Base-by-base conservation (phyloP, 2,329 filamentous ascomycete species). In the Penicillium sp. region DNA sequence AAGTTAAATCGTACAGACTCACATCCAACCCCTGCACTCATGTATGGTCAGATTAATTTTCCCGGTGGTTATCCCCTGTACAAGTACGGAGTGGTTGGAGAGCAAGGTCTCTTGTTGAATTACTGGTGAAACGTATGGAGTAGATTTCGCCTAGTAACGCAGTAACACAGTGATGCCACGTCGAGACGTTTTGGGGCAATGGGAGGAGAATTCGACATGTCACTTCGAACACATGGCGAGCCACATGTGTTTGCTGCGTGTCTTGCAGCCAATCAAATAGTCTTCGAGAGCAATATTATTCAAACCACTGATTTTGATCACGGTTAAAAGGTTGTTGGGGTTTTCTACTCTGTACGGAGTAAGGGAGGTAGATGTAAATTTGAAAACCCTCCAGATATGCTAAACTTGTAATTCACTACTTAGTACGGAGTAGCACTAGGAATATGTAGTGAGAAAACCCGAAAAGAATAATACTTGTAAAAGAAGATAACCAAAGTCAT, bases 171-270 rank as follows among this genome's bases (percentile, higher is more conserved):
- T 21, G 7, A 21, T 16, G 8, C 16, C n/a, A 40, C 24, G 24
- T 27, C 24, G 24, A 27, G 8, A 5, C 24, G 24, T 27, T 14
- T n/a, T n/a, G 6, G 55, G 60, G 11, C 40, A 56, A 56, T 47
- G 41, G 31, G 38, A 7, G 22, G 55, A 59, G 48, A 54, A 55
- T 45, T 9, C 36, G 61, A 62, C 54, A 55, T 57, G 47, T 64
- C 61, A 59, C 21, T 63, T 60, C 53, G 6, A 48, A 58, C 62
- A 64, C 61, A 65, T 65, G 62, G 61, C 55, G 47, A 44, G 38
- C 46, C 24, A 48, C 53, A 48, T 54, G 54, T 60, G 27, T 52
- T 53, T 52, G 40, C 45, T 55, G 60, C 52, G 47, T 59, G 54
- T 34, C 34, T 47, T 22, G 9, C n/a, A 10, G 31, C 31, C 24